Evolutionary conservation across 495 filamentous ascomycete species (phyloP), one percentile per base, ranked within the genome.

Genomic region (Tuber calosporum): DNA sequence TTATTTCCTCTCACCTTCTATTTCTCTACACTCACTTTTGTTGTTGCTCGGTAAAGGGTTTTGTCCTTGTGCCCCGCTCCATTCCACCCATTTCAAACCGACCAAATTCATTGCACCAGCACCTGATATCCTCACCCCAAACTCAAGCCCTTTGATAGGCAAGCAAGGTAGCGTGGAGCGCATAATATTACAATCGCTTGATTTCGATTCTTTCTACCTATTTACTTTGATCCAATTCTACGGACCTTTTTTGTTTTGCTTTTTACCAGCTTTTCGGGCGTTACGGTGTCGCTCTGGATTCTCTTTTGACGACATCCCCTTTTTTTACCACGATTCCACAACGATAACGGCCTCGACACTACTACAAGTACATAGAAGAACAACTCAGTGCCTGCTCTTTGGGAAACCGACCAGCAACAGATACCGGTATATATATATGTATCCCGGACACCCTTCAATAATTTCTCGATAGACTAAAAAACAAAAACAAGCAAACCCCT

Each of bases 131-230:
- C 40, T 67, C 40, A 69, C 41, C 48, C 72, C 70, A 69, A 71
- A 71, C 39, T 71, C 71, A 78, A 71, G 58, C 69, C 76, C 72
- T 79, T 79, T 78, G 76, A 79, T 53, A 79, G 75, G 73, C 66
- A 68, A 66, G 74, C 58, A 71, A 70, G 58, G 69, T 42, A 79
- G 76, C 77, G 76, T 78, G 72, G 75, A 78, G 71, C 75, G 77
- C 75, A 73, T 34, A 69, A 71, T 77, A 58, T 69, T 39, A 69
- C 62, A 40, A 37, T 37, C 48, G 38, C 66, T 78, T 62, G 42
- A 72, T 68, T 69, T 38, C 45, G 17, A 6, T 39, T 69, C 36
- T 39, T 74, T 41, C 67, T 68, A 19, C 53, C 22, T 69, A 26
- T 53, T 70, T 71, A 34, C 11, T 45, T 34, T 58, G 36, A 30